Evolutionary conservation across 768 basidiomycete genomes (phyloP).

Genomic region (Suillus placidus): DNA sequence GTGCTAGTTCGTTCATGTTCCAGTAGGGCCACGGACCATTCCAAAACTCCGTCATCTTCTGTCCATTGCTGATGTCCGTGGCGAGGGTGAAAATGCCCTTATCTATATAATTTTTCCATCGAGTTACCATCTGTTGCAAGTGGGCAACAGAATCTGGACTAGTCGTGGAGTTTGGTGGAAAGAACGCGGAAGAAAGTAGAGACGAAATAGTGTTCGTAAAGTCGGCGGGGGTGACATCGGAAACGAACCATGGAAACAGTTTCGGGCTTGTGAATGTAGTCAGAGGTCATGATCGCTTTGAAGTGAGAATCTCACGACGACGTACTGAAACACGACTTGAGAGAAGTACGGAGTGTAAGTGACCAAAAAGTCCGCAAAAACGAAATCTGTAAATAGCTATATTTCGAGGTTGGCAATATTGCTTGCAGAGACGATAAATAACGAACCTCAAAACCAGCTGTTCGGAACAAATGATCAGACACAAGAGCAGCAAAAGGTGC

Average conservation of each 20-base stretch:
- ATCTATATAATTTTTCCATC: constrained; percentile 77
- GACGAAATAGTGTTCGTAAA: constrained; percentile 61
- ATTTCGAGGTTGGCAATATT: background rate
- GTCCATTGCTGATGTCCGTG: constrained; percentile 33
- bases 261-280: constrained; percentile 66
- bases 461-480: background rate
- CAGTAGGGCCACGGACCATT: constrained; percentile 76
- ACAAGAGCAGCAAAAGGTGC: background rate
- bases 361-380: constrained; percentile 91
- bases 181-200: constrained; percentile 65
- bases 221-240: constrained; percentile 89
- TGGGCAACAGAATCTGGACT: constrained; percentile 37
- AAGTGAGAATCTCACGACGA: constrained; percentile 16
- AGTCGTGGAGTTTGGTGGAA: constrained; percentile 35
- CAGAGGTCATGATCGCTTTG: constrained; percentile 8
- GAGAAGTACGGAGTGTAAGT: constrained; percentile 84
- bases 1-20: constrained; percentile 62
- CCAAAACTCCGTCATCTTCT: constrained; percentile 59
- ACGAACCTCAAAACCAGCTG: constrained; percentile 89
- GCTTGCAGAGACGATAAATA: background rate
- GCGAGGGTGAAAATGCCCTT: constrained; percentile 73
- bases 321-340: constrained; percentile 88
- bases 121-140: constrained; percentile 59
- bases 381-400: constrained; percentile 90
- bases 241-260: constrained; percentile 96